These are phyloP conservation scores for Exophiala oligosperma DNA, from an alignment of 2,329 filamentous ascomycete species.

Conservation along the genomic window DNA sequence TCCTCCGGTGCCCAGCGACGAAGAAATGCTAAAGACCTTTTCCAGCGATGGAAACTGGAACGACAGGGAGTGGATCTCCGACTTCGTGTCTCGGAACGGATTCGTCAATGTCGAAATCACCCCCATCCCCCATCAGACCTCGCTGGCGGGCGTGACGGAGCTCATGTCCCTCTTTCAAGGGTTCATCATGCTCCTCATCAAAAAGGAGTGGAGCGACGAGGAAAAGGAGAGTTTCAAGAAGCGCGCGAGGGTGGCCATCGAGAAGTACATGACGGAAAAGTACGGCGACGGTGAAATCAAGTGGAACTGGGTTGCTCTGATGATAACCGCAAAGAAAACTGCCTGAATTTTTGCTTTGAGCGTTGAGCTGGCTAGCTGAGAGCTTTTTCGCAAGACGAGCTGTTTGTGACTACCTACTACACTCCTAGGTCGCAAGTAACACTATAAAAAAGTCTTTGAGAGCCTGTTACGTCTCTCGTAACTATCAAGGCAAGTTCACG, in stretches of 20 bases:
- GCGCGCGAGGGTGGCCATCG: conserved; percentile 8
- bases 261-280: conserved; percentile 18
- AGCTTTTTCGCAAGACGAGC: not conserved
- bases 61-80: conserved; percentile 5
- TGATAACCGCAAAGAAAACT: conserved; percentile 35
- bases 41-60: conserved; percentile 9
- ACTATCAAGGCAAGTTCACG: not conserved
- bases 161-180: conserved; percentile 8
- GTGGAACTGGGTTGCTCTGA: conserved; percentile 30
- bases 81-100: not conserved
- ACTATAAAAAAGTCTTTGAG: no score
- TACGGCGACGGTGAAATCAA: conserved; percentile 17
- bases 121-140: conserved; percentile 4
- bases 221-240: conserved; percentile 12
- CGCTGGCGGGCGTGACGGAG: conserved; percentile 1
- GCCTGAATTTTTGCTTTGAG: not conserved
- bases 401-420: not conserved
- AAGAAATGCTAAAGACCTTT: conserved; percentile 17
- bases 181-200: conserved; percentile 7
- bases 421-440: no score
- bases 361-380: not conserved
- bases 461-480: no score
- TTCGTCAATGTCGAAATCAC: conserved; percentile 16
- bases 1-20: conserved; percentile 30
- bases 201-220: conserved; percentile 14